A percentile compares a stretch with the other conserved stretches of the same genome.
Evolutionary conservation across 2,329 filamentous ascomycete species (phyloP).

Genomic region (Pseudogymnoascus sp.): DNA sequence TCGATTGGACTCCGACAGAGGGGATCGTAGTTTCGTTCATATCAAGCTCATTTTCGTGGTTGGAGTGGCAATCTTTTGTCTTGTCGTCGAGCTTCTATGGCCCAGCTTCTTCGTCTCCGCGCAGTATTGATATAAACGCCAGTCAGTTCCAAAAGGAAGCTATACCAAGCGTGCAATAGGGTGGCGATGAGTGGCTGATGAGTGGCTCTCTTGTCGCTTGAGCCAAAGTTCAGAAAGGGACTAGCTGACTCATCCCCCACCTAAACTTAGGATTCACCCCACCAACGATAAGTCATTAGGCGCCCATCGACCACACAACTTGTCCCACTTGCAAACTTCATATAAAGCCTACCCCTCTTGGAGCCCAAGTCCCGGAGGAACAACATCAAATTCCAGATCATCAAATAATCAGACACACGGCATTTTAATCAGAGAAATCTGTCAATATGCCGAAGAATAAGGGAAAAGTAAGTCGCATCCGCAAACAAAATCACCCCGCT

Average conservation of each 20-base stretch:
- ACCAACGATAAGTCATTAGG: constrained; percentile 10
- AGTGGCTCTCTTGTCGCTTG: constrained; percentile 1
- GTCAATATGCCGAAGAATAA: constrained; percentile 94
- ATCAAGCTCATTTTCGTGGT: background rate
- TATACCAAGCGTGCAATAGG: background rate
- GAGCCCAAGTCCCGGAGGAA: background rate
- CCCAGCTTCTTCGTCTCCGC: background rate
- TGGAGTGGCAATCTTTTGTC: background rate
- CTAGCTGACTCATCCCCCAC: constrained; percentile 8
- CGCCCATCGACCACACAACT: constrained; percentile 10
- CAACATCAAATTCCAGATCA: constrained; percentile 5
- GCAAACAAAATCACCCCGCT: constrained; percentile 11
- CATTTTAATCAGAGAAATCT: constrained; percentile 13
- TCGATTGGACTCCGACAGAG: constrained; percentile 4
- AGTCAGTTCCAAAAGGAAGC: background rate
- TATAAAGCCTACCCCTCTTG: constrained; percentile 7
- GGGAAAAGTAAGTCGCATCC: constrained; percentile 68
- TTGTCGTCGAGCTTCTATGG: background rate
- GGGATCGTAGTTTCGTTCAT: background rate
- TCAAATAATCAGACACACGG: background rate
- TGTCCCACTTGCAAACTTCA: constrained; percentile 11
- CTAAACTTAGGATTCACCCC: constrained; percentile 3
- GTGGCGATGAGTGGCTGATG: background rate
- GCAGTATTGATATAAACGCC: background rate
- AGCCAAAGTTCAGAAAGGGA: constrained; percentile 4